phyloP scores from a whole-genome alignment of 2,329 filamentous ascomycete species.

The Fusarium bulbicola region DNA sequence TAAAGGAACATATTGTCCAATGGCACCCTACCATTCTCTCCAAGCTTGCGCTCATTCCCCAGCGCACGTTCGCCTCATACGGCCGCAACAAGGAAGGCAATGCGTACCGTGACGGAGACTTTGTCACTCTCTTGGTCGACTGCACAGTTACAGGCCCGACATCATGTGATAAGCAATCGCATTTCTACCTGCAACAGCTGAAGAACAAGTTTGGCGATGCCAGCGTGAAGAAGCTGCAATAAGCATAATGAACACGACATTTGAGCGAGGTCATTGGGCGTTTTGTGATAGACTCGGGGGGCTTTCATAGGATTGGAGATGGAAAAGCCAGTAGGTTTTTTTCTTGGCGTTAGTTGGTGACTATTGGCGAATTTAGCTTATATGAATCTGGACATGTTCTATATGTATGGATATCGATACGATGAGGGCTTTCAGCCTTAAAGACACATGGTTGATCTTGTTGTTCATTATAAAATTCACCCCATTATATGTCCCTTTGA shows the following conservation, averaged over 20 bases:
- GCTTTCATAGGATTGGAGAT: slow-evolving; percentile 6
- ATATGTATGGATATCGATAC: background rate
- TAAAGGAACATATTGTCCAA: slow-evolving; percentile 85
- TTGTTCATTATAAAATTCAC: background rate
- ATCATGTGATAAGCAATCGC: slow-evolving; percentile 78
- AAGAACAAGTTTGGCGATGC: slow-evolving; percentile 49
- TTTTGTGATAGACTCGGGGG: slow-evolving; percentile 25
- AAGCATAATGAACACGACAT: slow-evolving; percentile 26
- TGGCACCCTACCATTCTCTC: slow-evolving; percentile 98
- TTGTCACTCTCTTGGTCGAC: slow-evolving; percentile 80
- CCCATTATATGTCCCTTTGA: background rate
- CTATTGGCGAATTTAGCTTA: slow-evolving; percentile 11
- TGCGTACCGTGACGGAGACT: slow-evolving; percentile 83
- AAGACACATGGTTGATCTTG: background rate
- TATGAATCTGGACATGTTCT: slow-evolving; percentile 6
- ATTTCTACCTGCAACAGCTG: slow-evolving; percentile 59
- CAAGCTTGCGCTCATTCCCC: slow-evolving; percentile 88
- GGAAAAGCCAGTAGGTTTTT: slow-evolving; percentile 10
- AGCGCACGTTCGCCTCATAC: slow-evolving; percentile 85
- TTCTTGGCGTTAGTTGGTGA: slow-evolving; percentile 27
- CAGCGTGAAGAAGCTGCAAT: background rate
- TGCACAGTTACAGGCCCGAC: slow-evolving; percentile 69
- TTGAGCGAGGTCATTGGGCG: slow-evolving; percentile 25
- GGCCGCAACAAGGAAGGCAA: slow-evolving; percentile 64
- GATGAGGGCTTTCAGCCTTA: background rate